Evolutionary conservation across 1,284 basidiomycete species (phyloP), one percentile per base, ranked within the genome.

Genomic region (Ceratobasidium sp.): DNA sequence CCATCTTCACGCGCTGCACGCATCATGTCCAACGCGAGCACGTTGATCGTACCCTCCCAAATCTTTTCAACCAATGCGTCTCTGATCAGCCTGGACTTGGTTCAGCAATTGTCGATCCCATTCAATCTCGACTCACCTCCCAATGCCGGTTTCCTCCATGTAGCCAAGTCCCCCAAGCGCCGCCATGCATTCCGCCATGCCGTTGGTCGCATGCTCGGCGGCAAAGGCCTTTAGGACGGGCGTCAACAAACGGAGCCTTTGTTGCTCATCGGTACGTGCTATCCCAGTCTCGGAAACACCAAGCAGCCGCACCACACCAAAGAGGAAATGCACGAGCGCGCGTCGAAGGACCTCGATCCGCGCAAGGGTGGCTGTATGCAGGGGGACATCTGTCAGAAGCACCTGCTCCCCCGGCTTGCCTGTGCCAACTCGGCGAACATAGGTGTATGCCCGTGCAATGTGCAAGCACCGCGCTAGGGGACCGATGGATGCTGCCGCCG

Each of bases 91-190:
- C 84, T 84, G 70, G 69, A 73, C 64, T 72, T 64, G 54, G 8
- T 35, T 56, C 38, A 42, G 20, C 34, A 20, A 34, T 31, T 52
- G 42, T 43, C 15, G 0, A 43, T 17, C 1, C 52, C 68, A 47
- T 64, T 42, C 35, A 22, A 31, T 56, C 17, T 8, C 17, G 6
- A 80, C 84, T 62, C 75, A 82, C 79, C 84, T 80, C 12, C 86
- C 87, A 67, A 90, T 83, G 0, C 84, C 86, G 54, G 85, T 87
- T 75, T 93, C 91, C 74, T 91, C 89, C 90, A 93, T 92, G 74
- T 92, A 93, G 0, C 91, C 91, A 60, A 88, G 87, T 1, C 91
- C 91, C 32, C 91, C 91, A 1, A 93, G 80, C 3, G 86, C 81
- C 45, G 86, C 82, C 89, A 93, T 92, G 45, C 88, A 85, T 70